Base-by-base conservation (phyloP, 495 filamentous ascomycete genomes). In the Neurospora pannonica region DNA sequence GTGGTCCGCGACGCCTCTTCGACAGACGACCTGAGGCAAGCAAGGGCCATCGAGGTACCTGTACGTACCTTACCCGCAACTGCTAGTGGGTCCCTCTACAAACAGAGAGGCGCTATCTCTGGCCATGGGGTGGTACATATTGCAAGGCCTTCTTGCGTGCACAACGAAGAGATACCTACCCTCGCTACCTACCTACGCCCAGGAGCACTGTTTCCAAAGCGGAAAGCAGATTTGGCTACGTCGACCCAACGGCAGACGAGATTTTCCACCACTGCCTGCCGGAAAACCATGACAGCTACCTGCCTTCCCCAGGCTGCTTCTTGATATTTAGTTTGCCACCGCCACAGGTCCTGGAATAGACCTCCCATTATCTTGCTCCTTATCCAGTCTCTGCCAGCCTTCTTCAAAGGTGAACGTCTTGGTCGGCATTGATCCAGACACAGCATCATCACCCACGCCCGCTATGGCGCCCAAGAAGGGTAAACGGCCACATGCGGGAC, bases 401-500 rank as follows among this genome's bases (percentile, higher is more conserved):
- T 28, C 4, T 54, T 34, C 54, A 9, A 9, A 34, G 54, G 28
- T 67, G 54, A 67, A 19, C 54, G 54, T 67, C 54, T 36, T 19
- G 15, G 7, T 17, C 24, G 13, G 54, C 28, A 34, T 67, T 67
- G 54, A 17, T 9, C 54, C 54, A 67, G 28, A 36, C 28, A 67
- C 54, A 34, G 54, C 28, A 31, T 67, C 54, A 67, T 34, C 54
- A 19, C 24, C 11, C 24, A 62, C 54, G 54, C 39, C 70, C 17
- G 74, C 71, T 70, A 78, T 78, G 78, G 60, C 74, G 38, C 71
- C 72, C 9, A 78, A 54, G 62, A 72, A 48, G 71, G 76, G 73
- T 19, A 79, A 77, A 75, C 74, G 77, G 74, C 70, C 74, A 21
- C 43, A 71, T 43, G 37, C 73, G 8, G 74, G 70, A n/a, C 39